Base-by-base conservation (phyloP, 306 rosid species). In the Abrus pulchellus region DNA sequence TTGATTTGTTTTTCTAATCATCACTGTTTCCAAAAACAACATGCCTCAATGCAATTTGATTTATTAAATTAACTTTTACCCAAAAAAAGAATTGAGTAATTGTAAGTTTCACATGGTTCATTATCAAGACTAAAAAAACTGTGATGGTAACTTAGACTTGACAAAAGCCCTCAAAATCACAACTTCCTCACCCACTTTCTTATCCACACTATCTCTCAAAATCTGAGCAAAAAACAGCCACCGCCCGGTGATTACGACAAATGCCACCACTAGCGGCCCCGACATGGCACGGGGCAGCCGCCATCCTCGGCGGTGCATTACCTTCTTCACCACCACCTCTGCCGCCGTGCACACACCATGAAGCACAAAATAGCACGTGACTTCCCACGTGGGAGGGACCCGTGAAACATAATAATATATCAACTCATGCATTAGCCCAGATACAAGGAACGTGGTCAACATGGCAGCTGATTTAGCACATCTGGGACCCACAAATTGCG, bases 321-420 rank as follows among this genome's bases (percentile, higher is more conserved):
- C 79, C 76, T 64, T 90, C 84, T 92, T 94, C 28, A 5, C 89
- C 57, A 5, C 88, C 76, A 86, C 77, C 92, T 94, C 97, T 0
- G 48, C 69, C 1, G 61, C 89, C 5, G 75, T 61, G 69, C 89
- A 89, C 2, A 33, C 4, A 1, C 98, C 98, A 0, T 94, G 97
- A 0, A 92, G 49, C 34, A 90, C 72, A 14, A 91, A 92, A 41
- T 91, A 94, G 62, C 83, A 73, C 12, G 92, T 89, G 71, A 90
- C 97, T 44, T 94, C 97, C 97, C 98, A 92, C 90, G 92, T 89
- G 57, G 94, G 94, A 49, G 44, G 8, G 27, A 13, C 91, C 34
- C 86, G 89, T 0, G 90, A 7, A 1, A 85, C 1, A 47, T 89
- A 87, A 52, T 84, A 90, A n/a, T 76, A 92, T 0, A 92, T 48